Base-by-base conservation (phyloP, 306 rosid genomes). In the Cicer judaicum region DNA sequence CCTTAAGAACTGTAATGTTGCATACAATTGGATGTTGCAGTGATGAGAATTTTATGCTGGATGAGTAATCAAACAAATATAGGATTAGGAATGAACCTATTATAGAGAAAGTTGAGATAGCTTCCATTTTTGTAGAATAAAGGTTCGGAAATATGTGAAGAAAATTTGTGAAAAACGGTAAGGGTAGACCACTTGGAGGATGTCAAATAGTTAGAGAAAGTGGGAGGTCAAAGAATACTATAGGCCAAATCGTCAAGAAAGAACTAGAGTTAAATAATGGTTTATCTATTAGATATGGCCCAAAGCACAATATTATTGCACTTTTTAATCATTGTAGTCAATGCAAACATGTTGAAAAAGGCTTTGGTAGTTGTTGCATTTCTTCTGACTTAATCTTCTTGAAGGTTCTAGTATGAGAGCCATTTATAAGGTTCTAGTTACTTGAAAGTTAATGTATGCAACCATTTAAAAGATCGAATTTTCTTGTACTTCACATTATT, bases 381-480 rank as follows among this genome's bases (percentile, higher is more conserved):
- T 65, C 19, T 65, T 43, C 15, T 72, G 54, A 40, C 70, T 67
- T 73, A 47, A 12, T 79, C 29, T 64, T 69, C 49, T 47, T 46
- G 7, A 70, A 72, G 62, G 54, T 7, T 52, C 52, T 46, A 68
- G 52, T 14, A 15, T 61, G 52, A 46, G 68, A 49, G 54, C 10
- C 24, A 40, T 52, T 38, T 44, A 13, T 49, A 49, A 63, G 81
- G 75, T 75, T 60, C 46, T 39, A 48, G 49, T 54, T 59, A 62
- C 48, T 78, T 81, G 49, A 77, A 19, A 55, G 8, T 48, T 75
- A 2, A 48, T 34, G 48, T 40, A 18, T 38, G 39, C 70, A 21
- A 72, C 43, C 73, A 73, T 72, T 72, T 84, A 47, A 53, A 68
- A 72, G 64, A 19, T 24, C 14, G 2, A 8, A 65, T 41, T 72